Evolutionary conservation across 371 early-diverging fungal species (phyloP), one percentile per base, ranked within the genome.

Genomic region (Mucor irregularis): DNA sequence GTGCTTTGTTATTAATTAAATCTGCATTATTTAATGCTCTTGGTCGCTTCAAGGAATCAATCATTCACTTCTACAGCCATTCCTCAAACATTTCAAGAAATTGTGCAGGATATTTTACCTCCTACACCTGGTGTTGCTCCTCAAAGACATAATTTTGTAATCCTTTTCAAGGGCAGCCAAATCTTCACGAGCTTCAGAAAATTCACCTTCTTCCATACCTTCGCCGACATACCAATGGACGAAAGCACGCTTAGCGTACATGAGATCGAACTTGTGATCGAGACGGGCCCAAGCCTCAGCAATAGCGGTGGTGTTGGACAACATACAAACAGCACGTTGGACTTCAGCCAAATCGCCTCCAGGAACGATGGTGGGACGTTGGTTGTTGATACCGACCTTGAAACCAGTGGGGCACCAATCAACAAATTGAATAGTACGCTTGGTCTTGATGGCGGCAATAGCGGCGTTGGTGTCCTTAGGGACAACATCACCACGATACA

Each of bases 181-280:
- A 78, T 99, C 96, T 82, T 99, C 76, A 65, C 76, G 71, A 37
- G 94, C 94, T 74, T 94, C 94, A 56, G 87, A 87, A 84, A 94
- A 94, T 68, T 93, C 93, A 62, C 92, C 79, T 79, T 93, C 93
- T 64, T 93, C 91, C 92, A 91, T 91, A 83, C 98, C 98, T 81
- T 98, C 98, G 70, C 97, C 96, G 55, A 96, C 97, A 81, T 95
- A 98, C 98, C 98, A 98, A 84, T 98, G 98, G 45, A 98, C 96
- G 74, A 98, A 98, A 55, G 98, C 98, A 75, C 96, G 91, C 85
- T 96, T 96, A 72, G 93, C 92, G 78, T 93, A 98, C 98, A 96
- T 98, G 47, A 95, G 76, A 72, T 92, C 92, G 68, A 98, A 97
- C 87, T 96, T 96, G 72, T 93, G 90, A 72, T 96, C 92, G 35